These are phyloP conservation scores for Buddleja alternifolia DNA, from an alignment of 257 asterid genomes.

Conservation along the genomic window DNA sequence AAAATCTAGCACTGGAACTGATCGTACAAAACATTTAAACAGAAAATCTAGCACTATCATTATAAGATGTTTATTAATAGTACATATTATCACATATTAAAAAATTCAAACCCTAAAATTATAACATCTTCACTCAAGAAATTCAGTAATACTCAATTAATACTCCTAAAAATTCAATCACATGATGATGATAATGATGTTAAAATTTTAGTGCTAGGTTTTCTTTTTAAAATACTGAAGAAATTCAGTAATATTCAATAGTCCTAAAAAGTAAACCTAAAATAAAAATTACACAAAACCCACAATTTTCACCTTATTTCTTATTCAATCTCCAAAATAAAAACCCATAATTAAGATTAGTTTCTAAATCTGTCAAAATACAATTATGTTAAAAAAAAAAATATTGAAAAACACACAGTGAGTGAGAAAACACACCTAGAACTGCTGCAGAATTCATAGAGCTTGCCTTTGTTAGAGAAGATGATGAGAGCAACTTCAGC, in stretches of 20 bases:
- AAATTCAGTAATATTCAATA: neutral
- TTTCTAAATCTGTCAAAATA: neutral
- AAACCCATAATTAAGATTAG: neutral
- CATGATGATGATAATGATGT: no score
- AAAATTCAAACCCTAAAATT: no score
- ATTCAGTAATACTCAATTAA: no score
- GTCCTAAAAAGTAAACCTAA: neutral
- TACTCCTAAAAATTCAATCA: neutral
- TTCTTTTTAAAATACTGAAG: no score
- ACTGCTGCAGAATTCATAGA: slow-evolving; percentile 67
- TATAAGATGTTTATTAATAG: no score
- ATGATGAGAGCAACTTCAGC: slow-evolving; percentile 75
- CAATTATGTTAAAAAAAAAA: neutral
- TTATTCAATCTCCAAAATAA: neutral
- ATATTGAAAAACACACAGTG: neutral
- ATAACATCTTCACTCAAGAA: no score
- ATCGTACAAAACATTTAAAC: no score
- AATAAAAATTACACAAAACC: neutral
- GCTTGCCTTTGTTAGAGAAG: slow-evolving; percentile 73
- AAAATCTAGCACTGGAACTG: neutral
- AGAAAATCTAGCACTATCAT: no score
- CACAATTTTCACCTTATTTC: no score
- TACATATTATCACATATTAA: no score
- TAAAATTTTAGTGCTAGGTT: no score
- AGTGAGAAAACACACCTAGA: slow-evolving; percentile 40